These are phyloP conservation scores for Pestalotiopsis sp. DNA, from an alignment of 2,329 filamentous ascomycete genomes.

Conservation along the genomic window DNA sequence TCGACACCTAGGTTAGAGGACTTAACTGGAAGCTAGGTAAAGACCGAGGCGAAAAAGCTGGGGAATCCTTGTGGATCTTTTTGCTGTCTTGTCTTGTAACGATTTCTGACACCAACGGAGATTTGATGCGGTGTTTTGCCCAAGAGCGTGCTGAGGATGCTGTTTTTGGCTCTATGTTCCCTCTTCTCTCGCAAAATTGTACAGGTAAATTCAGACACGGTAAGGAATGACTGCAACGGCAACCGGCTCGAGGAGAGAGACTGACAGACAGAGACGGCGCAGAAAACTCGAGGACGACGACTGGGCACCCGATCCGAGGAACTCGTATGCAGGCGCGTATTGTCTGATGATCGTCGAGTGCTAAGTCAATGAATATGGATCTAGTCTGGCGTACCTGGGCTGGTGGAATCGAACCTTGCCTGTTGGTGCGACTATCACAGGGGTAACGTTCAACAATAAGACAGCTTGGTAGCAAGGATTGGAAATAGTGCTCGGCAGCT, in stretches of 20 bases:
- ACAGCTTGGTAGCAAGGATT: neutral
- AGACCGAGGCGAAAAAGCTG: slow-evolving; percentile 11
- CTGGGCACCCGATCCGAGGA: neutral
- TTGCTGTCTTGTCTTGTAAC: slow-evolving; percentile 3
- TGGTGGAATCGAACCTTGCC: neutral
- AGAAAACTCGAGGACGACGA: too few species aligned
- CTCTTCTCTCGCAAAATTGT: neutral
- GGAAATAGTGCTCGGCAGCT: neutral
- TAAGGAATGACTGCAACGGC: neutral
- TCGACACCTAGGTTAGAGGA: neutral
- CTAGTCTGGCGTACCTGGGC: neutral
- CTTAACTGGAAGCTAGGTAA: neutral
- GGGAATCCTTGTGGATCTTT: slow-evolving; percentile 9
- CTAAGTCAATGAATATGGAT: neutral
- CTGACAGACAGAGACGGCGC: neutral
- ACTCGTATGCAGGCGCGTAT: neutral
- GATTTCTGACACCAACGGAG: neutral
- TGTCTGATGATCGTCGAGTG: neutral
- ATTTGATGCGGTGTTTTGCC: neutral
- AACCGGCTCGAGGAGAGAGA: neutral
- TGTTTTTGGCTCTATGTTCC: neutral
- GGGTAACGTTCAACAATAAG: neutral
- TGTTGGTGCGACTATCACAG: neutral
- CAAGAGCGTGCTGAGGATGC: neutral
- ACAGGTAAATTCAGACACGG: neutral